Evolutionary conservation across 1,284 basidiomycete species (phyloP), one percentile per base, ranked within the genome.

Genomic region (Tylopilus sp.): DNA sequence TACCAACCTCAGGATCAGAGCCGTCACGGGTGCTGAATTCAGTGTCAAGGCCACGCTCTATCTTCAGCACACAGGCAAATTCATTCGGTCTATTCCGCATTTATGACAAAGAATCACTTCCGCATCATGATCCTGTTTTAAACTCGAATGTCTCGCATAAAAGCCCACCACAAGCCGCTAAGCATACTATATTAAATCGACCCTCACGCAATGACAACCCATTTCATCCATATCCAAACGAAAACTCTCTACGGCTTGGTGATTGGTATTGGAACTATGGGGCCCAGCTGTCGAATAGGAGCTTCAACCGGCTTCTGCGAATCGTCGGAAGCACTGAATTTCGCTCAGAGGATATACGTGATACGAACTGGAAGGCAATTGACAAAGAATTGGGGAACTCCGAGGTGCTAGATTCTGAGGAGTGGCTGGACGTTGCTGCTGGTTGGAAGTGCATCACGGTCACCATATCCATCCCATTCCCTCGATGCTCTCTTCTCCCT

Each of bases 251-350:
- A 10, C 22, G 16, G 7, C 47, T 58, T 19, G 10, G 47, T 6
- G 47, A 51, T 12, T 58, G 57, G 57, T 58, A 33, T 36, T 51
- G 47, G 57, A 58, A 58, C 22, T 32, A 38, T 12, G 44, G 57
- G 19, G 6, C 12, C 18, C 44, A 32, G 19, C 47, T 49, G 44
- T 58, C 57, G 4, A 58, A 47, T 9, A 18, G 19, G 15, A 24
- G 29, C 24, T 58, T 58, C 19, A 19, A 33, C 32, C 16, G 18
- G 9, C 47, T 58, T 6, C 32, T 58, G 4, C 13, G 24, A 8
- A 51, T 58, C 7, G 13, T 51, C 22, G 32, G 57, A 4, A 51
- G 36, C 49, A 9, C 22, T 3, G 19, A 33, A 3, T 58, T 52
- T 39, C 33, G 9, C 7, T 24, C 47, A n/a, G 13, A 33, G 8